A percentile compares a stretch with the other conserved stretches of the same genome.
These are phyloP conservation scores for Pilaira anomala DNA, from an alignment of 192 early-diverging fungal species.

Conservation along the genomic window DNA sequence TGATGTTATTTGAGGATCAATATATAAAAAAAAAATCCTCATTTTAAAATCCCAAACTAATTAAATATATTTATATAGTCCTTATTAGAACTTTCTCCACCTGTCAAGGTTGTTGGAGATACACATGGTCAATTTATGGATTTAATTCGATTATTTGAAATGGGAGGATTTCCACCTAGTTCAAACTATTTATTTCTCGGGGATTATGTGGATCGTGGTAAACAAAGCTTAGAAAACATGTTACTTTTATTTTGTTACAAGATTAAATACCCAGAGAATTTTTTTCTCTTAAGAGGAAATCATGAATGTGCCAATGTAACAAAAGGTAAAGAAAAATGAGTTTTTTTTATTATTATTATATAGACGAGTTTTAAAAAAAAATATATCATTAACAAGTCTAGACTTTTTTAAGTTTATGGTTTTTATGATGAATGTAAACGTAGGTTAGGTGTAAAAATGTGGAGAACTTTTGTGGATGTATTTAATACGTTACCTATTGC, in stretches of 20 bases:
- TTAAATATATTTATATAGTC: slow-evolving; percentile 25
- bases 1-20: slow-evolving; percentile 18
- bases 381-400: neutral
- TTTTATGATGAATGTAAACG: slow-evolving; percentile 98
- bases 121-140: slow-evolving; percentile 96
- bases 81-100: slow-evolving; percentile 71
- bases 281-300: slow-evolving; percentile 95
- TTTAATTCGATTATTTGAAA: slow-evolving; percentile 87
- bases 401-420: slow-evolving; percentile 71
- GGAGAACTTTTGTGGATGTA: slow-evolving; percentile 90
- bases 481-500: slow-evolving; percentile 94
- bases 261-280: slow-evolving; percentile 96
- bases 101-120: slow-evolving; percentile 84
- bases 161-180: slow-evolving; percentile 87
- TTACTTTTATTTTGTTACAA: slow-evolving; percentile 92
- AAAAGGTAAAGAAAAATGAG: slow-evolving; percentile 77
- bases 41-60: neutral
- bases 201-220: slow-evolving; percentile 98
- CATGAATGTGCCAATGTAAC: slow-evolving; percentile 96
- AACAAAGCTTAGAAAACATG: slow-evolving; percentile 93
- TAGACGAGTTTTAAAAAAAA: neutral
- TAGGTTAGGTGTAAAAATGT: slow-evolving; percentile 79
- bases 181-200: slow-evolving; percentile 93
- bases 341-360: slow-evolving; percentile 1
- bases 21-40: neutral